These are phyloP conservation scores for Myriosclerotinia scirpicola DNA, from an alignment of 2,329 filamentous ascomycete genomes.

Conservation along the genomic window DNA sequence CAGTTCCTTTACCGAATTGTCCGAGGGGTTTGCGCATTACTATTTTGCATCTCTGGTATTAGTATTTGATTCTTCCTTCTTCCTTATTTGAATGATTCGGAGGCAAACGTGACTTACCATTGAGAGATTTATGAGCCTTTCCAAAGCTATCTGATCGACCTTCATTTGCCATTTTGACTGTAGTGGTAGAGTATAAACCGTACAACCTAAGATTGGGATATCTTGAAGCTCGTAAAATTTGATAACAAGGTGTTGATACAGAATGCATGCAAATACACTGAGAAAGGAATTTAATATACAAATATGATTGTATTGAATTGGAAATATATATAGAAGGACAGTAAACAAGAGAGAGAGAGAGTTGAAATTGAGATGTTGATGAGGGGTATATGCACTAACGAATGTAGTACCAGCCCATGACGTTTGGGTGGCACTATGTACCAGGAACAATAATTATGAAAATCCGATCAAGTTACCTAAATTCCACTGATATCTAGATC, in stretches of 20 bases:
- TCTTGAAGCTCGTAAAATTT: neutral
- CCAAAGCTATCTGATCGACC: constrained; percentile 13
- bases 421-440: constrained; percentile 7
- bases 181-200: neutral
- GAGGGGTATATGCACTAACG: constrained; percentile 8
- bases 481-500: neutral
- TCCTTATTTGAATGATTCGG: constrained; percentile 4
- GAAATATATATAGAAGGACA: neutral
- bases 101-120: constrained; percentile 26
- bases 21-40: constrained; percentile 59
- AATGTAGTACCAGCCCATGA: constrained; percentile 1
- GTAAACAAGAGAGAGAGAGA: neutral
- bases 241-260: neutral
- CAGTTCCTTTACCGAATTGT: constrained; percentile 58
- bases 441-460: neutral
- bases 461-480: neutral
- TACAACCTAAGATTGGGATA: too few species aligned
- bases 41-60: constrained; percentile 34
- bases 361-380: neutral
- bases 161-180: neutral
- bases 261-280: neutral
- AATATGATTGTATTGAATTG: neutral
- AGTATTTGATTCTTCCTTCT: neutral
- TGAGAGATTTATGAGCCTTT: constrained; percentile 18
- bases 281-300: neutral